Evolutionary conservation across 148 eudicot genomes (phyloP).

Genomic region (Persicaria maculosa): DNA sequence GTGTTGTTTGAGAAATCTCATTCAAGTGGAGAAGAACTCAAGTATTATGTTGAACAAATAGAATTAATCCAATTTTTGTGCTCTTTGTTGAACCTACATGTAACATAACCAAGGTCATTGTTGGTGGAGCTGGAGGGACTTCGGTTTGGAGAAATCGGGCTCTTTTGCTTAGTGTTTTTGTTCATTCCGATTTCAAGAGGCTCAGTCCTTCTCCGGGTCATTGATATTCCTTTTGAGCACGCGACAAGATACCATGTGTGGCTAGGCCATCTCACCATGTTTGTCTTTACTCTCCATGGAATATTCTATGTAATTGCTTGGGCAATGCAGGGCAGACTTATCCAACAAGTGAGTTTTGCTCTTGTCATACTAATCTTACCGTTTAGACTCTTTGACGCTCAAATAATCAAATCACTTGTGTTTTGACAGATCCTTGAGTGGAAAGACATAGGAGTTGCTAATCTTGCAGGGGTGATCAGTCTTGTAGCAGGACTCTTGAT

Average conservation of each 20-base stretch:
- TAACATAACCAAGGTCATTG: conserved; percentile 22
- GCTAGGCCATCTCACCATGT: conserved; percentile 41
- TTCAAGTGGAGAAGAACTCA: neutral
- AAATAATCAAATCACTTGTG: neutral
- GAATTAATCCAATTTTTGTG: neutral
- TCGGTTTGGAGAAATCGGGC: conserved; percentile 53
- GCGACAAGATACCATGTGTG: conserved; percentile 64
- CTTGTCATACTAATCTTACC: neutral
- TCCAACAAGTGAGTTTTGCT: conserved; percentile 5
- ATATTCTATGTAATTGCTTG: conserved; percentile 26
- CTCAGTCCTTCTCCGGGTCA: conserved; percentile 61
- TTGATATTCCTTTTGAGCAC: conserved; percentile 81
- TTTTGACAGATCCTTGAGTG: conserved; percentile 40
- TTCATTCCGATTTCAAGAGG: conserved; percentile 81
- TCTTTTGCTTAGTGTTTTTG: conserved; percentile 61
- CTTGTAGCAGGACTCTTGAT: conserved; percentile 32
- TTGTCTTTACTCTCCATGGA: conserved; percentile 42
- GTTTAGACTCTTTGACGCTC: neutral
- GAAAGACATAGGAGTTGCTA: conserved; percentile 30
- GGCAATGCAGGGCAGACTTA: conserved; percentile 17
- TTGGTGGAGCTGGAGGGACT: conserved; percentile 47
- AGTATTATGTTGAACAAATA: neutral
- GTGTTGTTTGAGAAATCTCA: neutral
- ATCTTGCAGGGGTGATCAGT: conserved; percentile 43
- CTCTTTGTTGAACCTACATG: neutral